phyloP scores from a whole-genome alignment of 768 basidiomycete species.

The Crepidotus variabilis region DNA sequence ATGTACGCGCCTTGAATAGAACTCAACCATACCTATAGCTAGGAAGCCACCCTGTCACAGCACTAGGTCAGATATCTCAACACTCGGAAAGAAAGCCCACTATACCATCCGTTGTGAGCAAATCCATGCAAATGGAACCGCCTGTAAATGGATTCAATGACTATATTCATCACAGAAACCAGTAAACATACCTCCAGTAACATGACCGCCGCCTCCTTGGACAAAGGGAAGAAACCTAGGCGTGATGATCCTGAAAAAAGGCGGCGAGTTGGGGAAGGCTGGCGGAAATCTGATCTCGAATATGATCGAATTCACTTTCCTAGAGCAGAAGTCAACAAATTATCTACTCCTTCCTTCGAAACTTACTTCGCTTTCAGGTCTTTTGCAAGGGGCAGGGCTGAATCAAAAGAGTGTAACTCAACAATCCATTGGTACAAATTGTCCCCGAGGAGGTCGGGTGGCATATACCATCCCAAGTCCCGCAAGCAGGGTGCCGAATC shows the following conservation, averaged over 20 bases:
- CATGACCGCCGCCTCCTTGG: conserved; percentile 67
- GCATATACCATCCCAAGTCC: conserved; percentile 71
- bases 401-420: conserved; percentile 69
- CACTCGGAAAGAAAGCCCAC: neutral
- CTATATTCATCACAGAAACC: neutral
- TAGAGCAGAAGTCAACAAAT: conserved; percentile 14
- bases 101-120: conserved; percentile 60
- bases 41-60: conserved; percentile 55
- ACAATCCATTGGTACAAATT: conserved; percentile 74
- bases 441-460: conserved; percentile 60
- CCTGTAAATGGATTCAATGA: conserved; percentile 28
- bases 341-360: neutral
- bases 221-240: conserved; percentile 71
- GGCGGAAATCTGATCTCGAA: conserved; percentile 72
- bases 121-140: conserved; percentile 75
- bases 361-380: conserved; percentile 51
- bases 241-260: conserved; percentile 73
- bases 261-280: conserved; percentile 63
- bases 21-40: conserved; percentile 46
- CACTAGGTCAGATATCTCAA: neutral
- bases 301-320: conserved; percentile 60
- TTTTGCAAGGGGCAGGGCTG: conserved; percentile 52
- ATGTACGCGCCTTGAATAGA: neutral
- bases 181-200: conserved; percentile 48
- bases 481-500: conserved; percentile 36